Conservation (phyloP, 352 stramenopile species). For the Globisporangium solare region DNA sequence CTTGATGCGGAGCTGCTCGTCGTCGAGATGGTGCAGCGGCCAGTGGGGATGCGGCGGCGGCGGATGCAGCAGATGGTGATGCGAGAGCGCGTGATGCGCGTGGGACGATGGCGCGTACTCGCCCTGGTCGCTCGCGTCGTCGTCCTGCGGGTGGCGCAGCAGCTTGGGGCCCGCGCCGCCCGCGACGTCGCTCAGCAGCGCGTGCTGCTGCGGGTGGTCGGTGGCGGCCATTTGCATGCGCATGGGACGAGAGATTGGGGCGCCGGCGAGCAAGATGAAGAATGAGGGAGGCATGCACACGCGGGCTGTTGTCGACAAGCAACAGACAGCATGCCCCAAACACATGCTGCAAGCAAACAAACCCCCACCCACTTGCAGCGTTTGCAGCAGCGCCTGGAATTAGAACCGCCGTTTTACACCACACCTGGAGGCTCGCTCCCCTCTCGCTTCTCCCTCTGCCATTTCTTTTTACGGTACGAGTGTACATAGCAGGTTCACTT, state of each 20-base stretch:
- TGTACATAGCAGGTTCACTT: no score
- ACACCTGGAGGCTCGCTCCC: no score
- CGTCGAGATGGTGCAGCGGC: slow-evolving; percentile 3
- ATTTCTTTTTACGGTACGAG: no score
- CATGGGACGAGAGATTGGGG: slow-evolving; percentile 13
- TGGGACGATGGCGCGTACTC: slow-evolving; percentile 28
- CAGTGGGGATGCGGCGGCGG: slow-evolving; percentile 4
- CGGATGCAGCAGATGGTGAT: slow-evolving; percentile 25
- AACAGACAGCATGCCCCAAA: no score
- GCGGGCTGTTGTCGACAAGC: no score
- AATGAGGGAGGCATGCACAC: slow-evolving; percentile 2
- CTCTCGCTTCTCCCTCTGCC: no score
- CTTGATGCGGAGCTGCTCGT: slow-evolving; percentile 3
- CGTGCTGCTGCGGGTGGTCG: slow-evolving; percentile 15
- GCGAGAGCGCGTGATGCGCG: slow-evolving; percentile 17
- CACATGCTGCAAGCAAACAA: neutral
- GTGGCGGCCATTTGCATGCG: slow-evolving; percentile 31
- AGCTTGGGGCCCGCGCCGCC: slow-evolving; percentile 13
- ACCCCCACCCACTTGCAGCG: no score
- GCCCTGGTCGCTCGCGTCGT: slow-evolving; percentile 19
- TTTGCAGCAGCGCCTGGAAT: no score
- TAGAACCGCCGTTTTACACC: no score
- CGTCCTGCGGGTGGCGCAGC: slow-evolving; percentile 18
- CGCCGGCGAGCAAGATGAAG: slow-evolving; percentile 10
- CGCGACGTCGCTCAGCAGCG: slow-evolving; percentile 18